These are phyloP conservation scores for Oidiodendron maius DNA, from an alignment of 495 filamentous ascomycete species.

Conservation along the genomic window DNA sequence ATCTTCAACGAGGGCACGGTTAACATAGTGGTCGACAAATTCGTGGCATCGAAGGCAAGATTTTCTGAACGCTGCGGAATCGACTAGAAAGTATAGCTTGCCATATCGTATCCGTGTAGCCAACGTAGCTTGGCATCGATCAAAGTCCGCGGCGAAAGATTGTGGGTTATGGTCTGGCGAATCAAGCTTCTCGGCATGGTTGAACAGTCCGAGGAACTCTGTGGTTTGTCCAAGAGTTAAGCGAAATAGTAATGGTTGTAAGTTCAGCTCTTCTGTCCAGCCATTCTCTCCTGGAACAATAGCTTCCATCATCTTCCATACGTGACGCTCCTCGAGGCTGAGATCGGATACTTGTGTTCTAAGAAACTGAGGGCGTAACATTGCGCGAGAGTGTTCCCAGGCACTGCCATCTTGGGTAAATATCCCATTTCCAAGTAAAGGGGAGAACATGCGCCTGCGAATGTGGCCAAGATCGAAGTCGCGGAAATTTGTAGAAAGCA, in stretches of 20 bases:
- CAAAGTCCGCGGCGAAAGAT: conserved; percentile 24
- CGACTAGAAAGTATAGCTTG: conserved; percentile 41
- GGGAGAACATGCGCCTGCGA: too few relatives aligned
- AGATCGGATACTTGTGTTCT: too few relatives aligned
- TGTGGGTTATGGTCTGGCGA: conserved; percentile 20
- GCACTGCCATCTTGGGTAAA: conserved; percentile 57
- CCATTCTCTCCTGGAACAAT: too few relatives aligned
- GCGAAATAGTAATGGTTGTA: conserved; percentile 57
- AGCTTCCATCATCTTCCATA: too few relatives aligned
- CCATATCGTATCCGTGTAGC: conserved; percentile 38
- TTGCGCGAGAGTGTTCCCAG: conserved; percentile 44
- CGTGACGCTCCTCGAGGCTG: too few relatives aligned
- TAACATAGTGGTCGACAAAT: too few relatives aligned
- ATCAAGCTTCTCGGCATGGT: conserved; percentile 25
- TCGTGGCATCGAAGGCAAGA: too few relatives aligned
- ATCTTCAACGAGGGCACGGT: too few relatives aligned
- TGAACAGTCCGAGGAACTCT: conserved; percentile 66
- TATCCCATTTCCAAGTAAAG: conserved; percentile 56
- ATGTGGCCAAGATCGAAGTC: too few relatives aligned
- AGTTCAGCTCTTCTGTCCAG: conserved; percentile 48
- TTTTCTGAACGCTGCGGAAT: too few relatives aligned
- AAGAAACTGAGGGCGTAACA: conserved; percentile 38
- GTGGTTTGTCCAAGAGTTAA: conserved; percentile 62
- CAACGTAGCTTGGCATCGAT: conserved; percentile 21
- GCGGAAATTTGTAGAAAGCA: conserved; percentile 33